Evolutionary conservation across 371 early-diverging fungal genomes (phyloP), one percentile per base, ranked within the genome.

Genomic region (Mortierella sp.): DNA sequence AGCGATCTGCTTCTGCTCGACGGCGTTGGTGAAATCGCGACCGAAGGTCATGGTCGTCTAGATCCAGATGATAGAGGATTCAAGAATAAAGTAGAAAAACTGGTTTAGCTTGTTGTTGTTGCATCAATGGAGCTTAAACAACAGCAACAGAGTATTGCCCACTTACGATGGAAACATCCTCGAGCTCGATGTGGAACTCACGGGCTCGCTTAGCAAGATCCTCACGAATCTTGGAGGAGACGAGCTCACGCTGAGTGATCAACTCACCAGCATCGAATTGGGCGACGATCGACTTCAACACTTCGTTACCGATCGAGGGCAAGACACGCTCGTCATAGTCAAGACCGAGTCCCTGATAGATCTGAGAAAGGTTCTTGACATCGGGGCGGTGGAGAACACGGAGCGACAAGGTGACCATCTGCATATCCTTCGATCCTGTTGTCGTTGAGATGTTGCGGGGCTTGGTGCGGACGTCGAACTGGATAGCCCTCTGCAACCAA

Each of bases 221-320:
- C 72, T 95, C 97, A 62, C 97, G 91, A 61, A 99, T 98, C 69
- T 93, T 91, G 58, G 93, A 90, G 21, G 99, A 98, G 60, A 96
- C 98, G 62, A 95, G 88, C 81, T 98, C 99, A 82, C 99, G 93
- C 89, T 99, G 99, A n/a, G 99, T 99, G 80, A 99, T 99, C 58
- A 99, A 87, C 83, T 99, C 98, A 64, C 92, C 87, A 62, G 99
- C 98, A 83, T 98, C 97, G 81, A 97, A 99, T 86, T 98, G 99
- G 30, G 99, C 99, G 16, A 99, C 98, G 61, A 97, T 92, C 65
- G 96, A 87, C 90, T 99, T 99, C 74, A 98, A 88, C 28, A 99
- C 98, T 86, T 99, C 99, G 87, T 99, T 99, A 81, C 98, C 99
- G 80, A 99, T 98, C 63, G 95, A 94, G 37, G 99, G 99, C 72